Evolutionary conservation across 192 early-diverging fungal species (phyloP), one percentile per base, ranked within the genome.

Genomic region (Funneliformis geosporum): DNA sequence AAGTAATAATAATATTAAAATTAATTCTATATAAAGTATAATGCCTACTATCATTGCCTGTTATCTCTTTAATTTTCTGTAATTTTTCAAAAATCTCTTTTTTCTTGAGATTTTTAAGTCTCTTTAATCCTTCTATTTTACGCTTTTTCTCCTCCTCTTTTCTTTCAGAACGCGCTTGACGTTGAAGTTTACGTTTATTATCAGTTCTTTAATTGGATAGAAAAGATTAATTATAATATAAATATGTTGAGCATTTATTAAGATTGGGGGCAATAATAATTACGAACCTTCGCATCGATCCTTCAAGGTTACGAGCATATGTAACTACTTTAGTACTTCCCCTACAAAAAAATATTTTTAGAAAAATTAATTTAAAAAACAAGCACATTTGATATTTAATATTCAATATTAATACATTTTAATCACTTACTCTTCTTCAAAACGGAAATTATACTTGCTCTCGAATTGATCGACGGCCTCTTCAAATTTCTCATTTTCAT

Each of bases 71-170:
- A 78, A 99, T 97, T 83, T 95, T 89, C 71, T 90, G 87, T 43
- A 99, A 87, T 46, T 93, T 91, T 46, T 93, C 88, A 44, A 89
- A 85, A 69, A 98, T 93, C 79, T 96, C 95, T 83, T 91, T 90
- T 82, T 91, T 94, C 89, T 97, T 98, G 60, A 94, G 83, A 82
- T 96, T 97, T 90, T 96, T 96, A 60, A 97, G 84, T 69, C 94
- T 90, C 83, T 96, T 96, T 40, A 98, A 89, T 81, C 97, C 96
- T 81, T 98, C 93, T 11, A 85, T 82, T 83, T 95, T 92, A 38
- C 87, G 80, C 43, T 80, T 61, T 82, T 94, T 95, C 62, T 92
- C 88, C 65, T 91, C 91, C 25, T 85, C 81, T 86, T 97, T 95
- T 79, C 92, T 89, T 39, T 93, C 88, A 75, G 92, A 91, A 50